Conservation (phyloP, 2,329 filamentous ascomycete genomes). For the Pestalotiopsis sp. region DNA sequence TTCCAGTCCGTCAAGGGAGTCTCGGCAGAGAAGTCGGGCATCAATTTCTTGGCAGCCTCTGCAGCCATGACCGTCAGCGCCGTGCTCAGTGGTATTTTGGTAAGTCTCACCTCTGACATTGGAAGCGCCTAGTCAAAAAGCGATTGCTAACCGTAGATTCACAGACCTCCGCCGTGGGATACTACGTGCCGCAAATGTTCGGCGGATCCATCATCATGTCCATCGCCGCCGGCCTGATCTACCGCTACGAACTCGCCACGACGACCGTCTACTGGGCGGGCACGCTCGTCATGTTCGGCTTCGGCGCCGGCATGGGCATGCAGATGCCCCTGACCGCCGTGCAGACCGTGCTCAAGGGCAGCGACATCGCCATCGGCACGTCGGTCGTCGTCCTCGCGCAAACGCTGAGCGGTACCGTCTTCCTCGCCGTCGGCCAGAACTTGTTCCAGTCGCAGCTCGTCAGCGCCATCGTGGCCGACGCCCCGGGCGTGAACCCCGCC, state of each 20-base stretch:
- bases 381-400: conserved; percentile 30
- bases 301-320: conserved; percentile 29
- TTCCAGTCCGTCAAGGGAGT: conserved; percentile 29
- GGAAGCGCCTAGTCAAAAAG: not conserved
- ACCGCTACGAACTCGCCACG: conserved; percentile 22
- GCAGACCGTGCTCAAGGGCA: conserved; percentile 26
- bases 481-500: not conserved
- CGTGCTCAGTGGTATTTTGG: conserved; percentile 18
- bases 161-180: conserved; percentile 27
- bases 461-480: conserved; percentile 12
- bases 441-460: conserved; percentile 26
- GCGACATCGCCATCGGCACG: conserved; percentile 30
- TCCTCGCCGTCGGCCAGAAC: conserved; percentile 28
- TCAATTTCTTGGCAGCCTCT: conserved; percentile 22
- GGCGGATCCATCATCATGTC: conserved; percentile 20
- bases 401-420: conserved; percentile 26
- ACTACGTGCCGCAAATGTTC: conserved; percentile 31
- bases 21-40: conserved; percentile 29
- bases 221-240: conserved; percentile 25
- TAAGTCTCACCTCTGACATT: conserved; percentile 1
- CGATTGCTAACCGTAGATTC: not conserved
- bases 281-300: conserved; percentile 28
- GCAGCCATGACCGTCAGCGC: conserved; percentile 14
- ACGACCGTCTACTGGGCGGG: conserved; percentile 24
- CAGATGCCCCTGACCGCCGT: conserved; percentile 31